Conservation (phyloP, 1,284 basidiomycete species). For the Tylopilus sp. region DNA sequence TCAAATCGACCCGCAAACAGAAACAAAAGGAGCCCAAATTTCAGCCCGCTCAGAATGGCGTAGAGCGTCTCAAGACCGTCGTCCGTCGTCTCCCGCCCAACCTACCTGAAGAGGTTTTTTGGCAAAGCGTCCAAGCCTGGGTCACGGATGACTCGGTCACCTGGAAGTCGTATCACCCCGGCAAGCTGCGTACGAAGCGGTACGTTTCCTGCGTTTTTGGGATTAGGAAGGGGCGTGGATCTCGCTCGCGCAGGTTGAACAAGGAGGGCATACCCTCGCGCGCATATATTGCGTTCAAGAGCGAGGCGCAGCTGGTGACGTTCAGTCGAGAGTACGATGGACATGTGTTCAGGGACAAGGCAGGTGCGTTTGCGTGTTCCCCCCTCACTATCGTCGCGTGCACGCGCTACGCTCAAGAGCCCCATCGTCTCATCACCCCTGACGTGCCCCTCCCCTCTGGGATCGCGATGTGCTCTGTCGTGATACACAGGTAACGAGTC, state of each 20-base stretch:
- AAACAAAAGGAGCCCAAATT: slow-evolving; percentile 20
- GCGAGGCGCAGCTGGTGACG: slow-evolving; percentile 61
- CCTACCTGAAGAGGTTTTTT: slow-evolving; percentile 89
- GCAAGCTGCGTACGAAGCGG: slow-evolving; percentile 67
- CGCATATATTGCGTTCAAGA: slow-evolving; percentile 90
- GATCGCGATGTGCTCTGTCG: too few relatives aligned
- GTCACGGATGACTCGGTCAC: slow-evolving; percentile 68
- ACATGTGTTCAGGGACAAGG: slow-evolving; percentile 87
- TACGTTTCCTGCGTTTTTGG: slow-evolving; percentile 34
- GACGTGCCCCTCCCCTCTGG: too few relatives aligned
- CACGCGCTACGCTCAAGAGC: too few relatives aligned
- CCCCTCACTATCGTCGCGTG: too few relatives aligned
- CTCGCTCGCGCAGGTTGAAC: slow-evolving; percentile 47
- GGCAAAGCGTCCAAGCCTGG: slow-evolving; percentile 87
- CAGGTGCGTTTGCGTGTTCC: slow-evolving; percentile 48
- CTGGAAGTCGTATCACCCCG: slow-evolving; percentile 68
- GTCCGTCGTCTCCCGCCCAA: slow-evolving; percentile 89
- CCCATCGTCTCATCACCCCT: too few relatives aligned
- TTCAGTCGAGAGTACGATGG: slow-evolving; percentile 91
- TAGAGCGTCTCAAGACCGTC: slow-evolving; percentile 80
- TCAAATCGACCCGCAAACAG: slow-evolving; percentile 16
- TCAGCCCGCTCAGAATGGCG: slow-evolving; percentile 7
- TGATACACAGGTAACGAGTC: slow-evolving; percentile 71
- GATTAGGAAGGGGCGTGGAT: too few relatives aligned
- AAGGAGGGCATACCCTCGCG: slow-evolving; percentile 83